A percentile compares a stretch with the other conserved stretches of the same genome.
These are phyloP conservation scores for Wickerhamiella parazyma DNA, from an alignment of 805 yeast species.

Conservation along the genomic window DNA sequence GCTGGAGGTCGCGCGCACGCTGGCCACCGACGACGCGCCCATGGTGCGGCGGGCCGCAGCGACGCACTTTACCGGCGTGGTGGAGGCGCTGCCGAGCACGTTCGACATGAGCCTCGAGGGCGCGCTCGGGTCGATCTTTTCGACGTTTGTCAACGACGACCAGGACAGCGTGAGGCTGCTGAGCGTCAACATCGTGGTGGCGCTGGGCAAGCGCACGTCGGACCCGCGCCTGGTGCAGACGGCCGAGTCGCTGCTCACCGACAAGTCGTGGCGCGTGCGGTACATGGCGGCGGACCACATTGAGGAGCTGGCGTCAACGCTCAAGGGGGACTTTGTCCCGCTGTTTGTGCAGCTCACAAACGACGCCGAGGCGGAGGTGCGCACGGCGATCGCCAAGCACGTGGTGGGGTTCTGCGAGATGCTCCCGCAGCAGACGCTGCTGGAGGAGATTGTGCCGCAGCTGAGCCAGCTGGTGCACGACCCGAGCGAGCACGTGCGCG, in stretches of 20 bases:
- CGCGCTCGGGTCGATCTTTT: slow-evolving; percentile 76
- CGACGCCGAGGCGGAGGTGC: slow-evolving; percentile 92
- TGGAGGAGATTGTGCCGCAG: slow-evolving; percentile 65
- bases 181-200: slow-evolving; percentile 73
- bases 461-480: slow-evolving; percentile 77
- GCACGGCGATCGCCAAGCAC: slow-evolving; percentile 88
- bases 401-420: slow-evolving; percentile 41
- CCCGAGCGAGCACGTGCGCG: slow-evolving; percentile 84
- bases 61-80: slow-evolving; percentile 58
- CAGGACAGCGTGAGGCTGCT: slow-evolving; percentile 93
- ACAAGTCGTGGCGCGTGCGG: slow-evolving; percentile 96
- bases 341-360: slow-evolving; percentile 67
- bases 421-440: slow-evolving; percentile 35
- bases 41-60: slow-evolving; percentile 97
- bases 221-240: slow-evolving; percentile 24
- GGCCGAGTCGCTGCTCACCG: slow-evolving; percentile 60
- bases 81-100: slow-evolving; percentile 36
- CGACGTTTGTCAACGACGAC: slow-evolving; percentile 59
- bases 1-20: slow-evolving; percentile 50
- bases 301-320: slow-evolving; percentile 50
- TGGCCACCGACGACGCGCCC: slow-evolving; percentile 85
- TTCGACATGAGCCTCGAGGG: slow-evolving; percentile 10
- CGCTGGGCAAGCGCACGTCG: slow-evolving; percentile 40
- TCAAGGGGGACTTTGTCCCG: slow-evolving; percentile 44
- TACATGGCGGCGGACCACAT: slow-evolving; percentile 96